Evolutionary conservation across 1,284 basidiomycete species (phyloP), one percentile per base, ranked within the genome.

Genomic region (Fomes fomentarius): DNA sequence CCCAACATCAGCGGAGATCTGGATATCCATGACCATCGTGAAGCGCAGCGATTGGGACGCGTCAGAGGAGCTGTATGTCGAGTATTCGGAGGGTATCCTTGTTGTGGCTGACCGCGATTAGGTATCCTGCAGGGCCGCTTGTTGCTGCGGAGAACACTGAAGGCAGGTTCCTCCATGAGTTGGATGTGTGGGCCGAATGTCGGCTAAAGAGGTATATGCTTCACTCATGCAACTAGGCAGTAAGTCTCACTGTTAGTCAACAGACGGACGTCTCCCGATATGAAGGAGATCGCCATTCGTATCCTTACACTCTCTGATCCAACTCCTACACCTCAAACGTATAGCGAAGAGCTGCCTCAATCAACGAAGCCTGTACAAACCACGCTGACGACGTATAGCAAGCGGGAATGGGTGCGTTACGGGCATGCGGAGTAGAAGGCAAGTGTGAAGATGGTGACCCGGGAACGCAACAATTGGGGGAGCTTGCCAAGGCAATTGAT

Each of bases 1-100:
- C 84, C 88, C 1, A 87, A 85, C 60, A 71, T 71, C 44, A 65
- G 76, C 2, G 74, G 73, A 21, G 87, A 91, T 61, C 65, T 84
- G 49, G 80, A 84, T 54, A 2, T 76, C 72, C 6, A 72, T 87
- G 47, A 73, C 78, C 17, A 69, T 90, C 34, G 77, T 91, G 51
- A 79, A 77, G 61, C 73, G 73, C 50, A 72, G 71, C 34, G 87
- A 92, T 56, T 93, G 89, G 89, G 74, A 81, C 39, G 69, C 73
- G 15, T 65, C 93, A 47, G 69, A 76, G 55, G 70, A 76, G 17
- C 59, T 85, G 87, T 90, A 65, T 66, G 83, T 75, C 39, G 33
- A 7, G 14, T 9, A 46, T 11, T 25, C 15, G 51, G 44, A 34
- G 40, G 26, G 47, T 51, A 47, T 11, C 21, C 9, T 31, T 39